A percentile compares a stretch with the other conserved stretches of the same genome.
These are phyloP conservation scores for Excoecaria cochinchinensis DNA, from an alignment of 345 rosid species.

Conservation along the genomic window DNA sequence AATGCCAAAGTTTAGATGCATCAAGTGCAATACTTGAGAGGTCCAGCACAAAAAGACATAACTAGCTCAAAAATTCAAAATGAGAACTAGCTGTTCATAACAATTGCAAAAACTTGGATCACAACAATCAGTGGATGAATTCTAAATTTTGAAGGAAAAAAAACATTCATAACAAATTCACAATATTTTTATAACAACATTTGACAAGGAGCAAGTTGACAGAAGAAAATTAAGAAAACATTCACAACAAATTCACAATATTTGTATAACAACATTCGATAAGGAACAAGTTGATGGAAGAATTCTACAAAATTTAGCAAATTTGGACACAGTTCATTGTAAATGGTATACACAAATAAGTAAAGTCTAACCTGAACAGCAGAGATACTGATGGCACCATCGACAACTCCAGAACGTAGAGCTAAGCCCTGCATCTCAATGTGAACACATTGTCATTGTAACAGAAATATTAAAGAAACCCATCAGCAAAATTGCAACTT, in stretches of 20 bases:
- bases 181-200: background rate
- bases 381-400: constrained; percentile 95
- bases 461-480: background rate
- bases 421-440: constrained; percentile 67
- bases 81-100: background rate
- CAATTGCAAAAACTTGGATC: background rate
- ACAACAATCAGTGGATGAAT: background rate
- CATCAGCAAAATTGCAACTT: background rate
- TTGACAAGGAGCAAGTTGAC: background rate
- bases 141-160: background rate
- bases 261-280: background rate
- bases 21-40: background rate
- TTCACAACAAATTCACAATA: no score
- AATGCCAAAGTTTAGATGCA: no score
- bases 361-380: constrained; percentile 69
- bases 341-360: background rate
- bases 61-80: background rate
- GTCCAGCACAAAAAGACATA: background rate
- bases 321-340: background rate
- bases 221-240: no score
- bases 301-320: background rate
- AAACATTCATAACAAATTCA: background rate
- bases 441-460: constrained; percentile 2
- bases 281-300: background rate
- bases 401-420: constrained; percentile 77